Evolutionary conservation across 2,329 filamentous ascomycete species (phyloP).

Genomic region (Colletotrichum trifolii): DNA sequence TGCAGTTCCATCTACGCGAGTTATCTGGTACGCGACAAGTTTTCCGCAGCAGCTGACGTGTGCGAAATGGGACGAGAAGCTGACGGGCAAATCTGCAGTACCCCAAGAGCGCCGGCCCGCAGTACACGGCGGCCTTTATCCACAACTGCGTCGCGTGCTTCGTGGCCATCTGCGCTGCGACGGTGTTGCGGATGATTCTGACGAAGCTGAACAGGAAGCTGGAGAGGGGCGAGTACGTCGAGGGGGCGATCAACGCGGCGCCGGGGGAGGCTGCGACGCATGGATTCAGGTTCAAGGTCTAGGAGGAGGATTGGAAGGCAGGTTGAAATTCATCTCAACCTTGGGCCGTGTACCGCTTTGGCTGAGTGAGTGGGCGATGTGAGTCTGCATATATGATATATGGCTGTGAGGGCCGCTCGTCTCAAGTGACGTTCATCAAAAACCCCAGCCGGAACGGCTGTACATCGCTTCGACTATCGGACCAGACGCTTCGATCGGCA

Average conservation of each 20-base stretch:
- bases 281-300: slow-evolving; percentile 76
- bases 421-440: too few species aligned
- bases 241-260: slow-evolving; percentile 66
- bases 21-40: slow-evolving; percentile 57
- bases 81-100: slow-evolving; percentile 52
- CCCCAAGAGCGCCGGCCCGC: slow-evolving; percentile 56
- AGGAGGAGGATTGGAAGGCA: not conserved
- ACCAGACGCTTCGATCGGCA: too few species aligned
- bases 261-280: slow-evolving; percentile 67
- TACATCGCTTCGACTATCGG: too few species aligned
- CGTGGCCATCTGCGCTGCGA: slow-evolving; percentile 72
- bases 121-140: slow-evolving; percentile 68
- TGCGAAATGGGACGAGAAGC: too few species aligned
- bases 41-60: too few species aligned
- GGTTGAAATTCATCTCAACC: too few species aligned
- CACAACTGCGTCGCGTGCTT: slow-evolving; percentile 75
- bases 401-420: too few species aligned
- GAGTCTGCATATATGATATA: not conserved
- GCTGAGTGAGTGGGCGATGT: not conserved
- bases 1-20: slow-evolving; percentile 69
- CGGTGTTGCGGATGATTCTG: slow-evolving; percentile 71
- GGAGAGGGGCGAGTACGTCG: slow-evolving; percentile 69
- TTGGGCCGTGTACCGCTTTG: not conserved
- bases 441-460: too few species aligned
- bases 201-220: slow-evolving; percentile 75